Evolutionary conservation across 1,284 basidiomycete genomes (phyloP).

Genomic region (Phellinidium pouzarii): DNA sequence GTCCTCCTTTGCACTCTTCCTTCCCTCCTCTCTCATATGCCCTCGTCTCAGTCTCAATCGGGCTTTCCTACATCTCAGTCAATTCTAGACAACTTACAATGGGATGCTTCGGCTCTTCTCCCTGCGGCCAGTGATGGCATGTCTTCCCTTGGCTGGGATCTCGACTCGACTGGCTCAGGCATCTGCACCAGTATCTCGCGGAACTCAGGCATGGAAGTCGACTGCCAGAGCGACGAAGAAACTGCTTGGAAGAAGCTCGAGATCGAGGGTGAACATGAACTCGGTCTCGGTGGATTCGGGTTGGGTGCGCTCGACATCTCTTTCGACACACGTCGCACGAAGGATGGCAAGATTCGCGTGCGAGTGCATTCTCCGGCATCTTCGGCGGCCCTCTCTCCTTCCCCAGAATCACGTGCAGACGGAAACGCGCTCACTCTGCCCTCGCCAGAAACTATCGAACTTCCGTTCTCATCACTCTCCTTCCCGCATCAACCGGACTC

Average conservation of each 20-base stretch:
- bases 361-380: conserved; percentile 54
- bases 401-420: neutral
- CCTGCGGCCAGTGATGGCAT: conserved; percentile 25
- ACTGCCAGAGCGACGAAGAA: conserved; percentile 28
- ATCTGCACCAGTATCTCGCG: conserved; percentile 25
- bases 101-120: conserved; percentile 26
- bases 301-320: conserved; percentile 62
- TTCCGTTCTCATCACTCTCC: neutral
- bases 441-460: neutral
- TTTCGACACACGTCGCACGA: conserved; percentile 55
- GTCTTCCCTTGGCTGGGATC: conserved; percentile 30
- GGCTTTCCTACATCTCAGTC: conserved; percentile 48
- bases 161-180: conserved; percentile 44
- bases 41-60: conserved; percentile 30
- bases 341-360: conserved; percentile 67
- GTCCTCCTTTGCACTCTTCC: conserved; percentile 68
- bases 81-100: conserved; percentile 14
- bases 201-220: conserved; percentile 49
- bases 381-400: conserved; percentile 27
- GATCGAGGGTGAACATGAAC: conserved; percentile 30
- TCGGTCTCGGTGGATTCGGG: conserved; percentile 36
- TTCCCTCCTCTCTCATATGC: conserved; percentile 59
- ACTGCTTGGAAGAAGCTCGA: conserved; percentile 39
- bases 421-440: neutral
- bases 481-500: neutral